phyloP scores from a whole-genome alignment of 2,329 filamentous ascomycete genomes.

The Amylocarpus encephaloides region DNA sequence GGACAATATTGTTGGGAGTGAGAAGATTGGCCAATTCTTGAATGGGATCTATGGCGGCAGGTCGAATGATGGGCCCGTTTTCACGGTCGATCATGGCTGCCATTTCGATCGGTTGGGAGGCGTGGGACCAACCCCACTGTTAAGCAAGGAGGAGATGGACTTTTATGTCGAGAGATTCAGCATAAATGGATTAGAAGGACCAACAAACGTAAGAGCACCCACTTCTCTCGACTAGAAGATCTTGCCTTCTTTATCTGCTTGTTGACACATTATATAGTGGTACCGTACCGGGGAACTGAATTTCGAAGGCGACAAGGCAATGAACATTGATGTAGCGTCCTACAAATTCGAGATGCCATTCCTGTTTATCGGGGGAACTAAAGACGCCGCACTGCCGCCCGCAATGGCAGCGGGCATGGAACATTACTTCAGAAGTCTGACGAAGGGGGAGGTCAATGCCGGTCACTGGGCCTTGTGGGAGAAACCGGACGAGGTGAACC shows the following conservation, averaged over 20 bases:
- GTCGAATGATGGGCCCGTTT: conserved; percentile 47
- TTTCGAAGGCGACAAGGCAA: conserved; percentile 63
- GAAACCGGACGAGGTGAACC: conserved; percentile 64
- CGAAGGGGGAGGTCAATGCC: conserved; percentile 57
- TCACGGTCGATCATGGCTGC: conserved; percentile 56
- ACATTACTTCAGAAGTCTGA: conserved; percentile 53
- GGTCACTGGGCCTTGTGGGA: conserved; percentile 82
- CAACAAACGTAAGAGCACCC: conserved; percentile 51
- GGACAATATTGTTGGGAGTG: conserved; percentile 46
- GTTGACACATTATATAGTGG: conserved; percentile 43
- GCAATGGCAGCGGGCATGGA: conserved; percentile 68
- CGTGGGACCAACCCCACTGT: conserved; percentile 49
- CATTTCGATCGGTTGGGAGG: conserved; percentile 55
- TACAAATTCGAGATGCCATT: conserved; percentile 53
- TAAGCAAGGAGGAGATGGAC: conserved; percentile 65
- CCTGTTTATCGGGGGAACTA: conserved; percentile 67
- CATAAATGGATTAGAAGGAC: conserved; percentile 69
- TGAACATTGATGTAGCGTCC: conserved; percentile 54
- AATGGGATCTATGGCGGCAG: conserved; percentile 63
- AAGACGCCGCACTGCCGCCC: conserved; percentile 67
- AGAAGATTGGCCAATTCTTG: conserved; percentile 64
- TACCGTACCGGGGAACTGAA: conserved; percentile 73
- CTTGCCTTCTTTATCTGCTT: not conserved
- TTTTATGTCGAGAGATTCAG: conserved; percentile 69
- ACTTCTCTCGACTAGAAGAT: not conserved